phyloP scores from a whole-genome alignment of 2,329 filamentous ascomycete species.

The Thelonectria discophora region DNA sequence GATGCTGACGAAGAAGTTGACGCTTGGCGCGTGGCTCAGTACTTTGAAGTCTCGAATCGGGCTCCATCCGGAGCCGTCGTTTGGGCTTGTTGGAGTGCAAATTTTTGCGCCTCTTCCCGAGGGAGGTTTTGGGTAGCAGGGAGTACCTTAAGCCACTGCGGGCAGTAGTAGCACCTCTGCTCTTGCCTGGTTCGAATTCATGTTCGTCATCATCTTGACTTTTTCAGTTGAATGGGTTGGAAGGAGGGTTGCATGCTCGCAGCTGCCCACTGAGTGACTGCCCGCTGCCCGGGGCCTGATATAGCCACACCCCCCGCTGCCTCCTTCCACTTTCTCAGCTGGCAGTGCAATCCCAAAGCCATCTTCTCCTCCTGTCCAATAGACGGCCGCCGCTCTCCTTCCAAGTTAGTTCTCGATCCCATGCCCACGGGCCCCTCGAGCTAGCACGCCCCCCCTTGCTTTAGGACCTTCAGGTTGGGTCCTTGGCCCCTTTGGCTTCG shows the following conservation, averaged over 20 bases:
- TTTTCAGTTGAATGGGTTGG: not conserved
- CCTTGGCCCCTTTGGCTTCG: slow-evolving; percentile 41
- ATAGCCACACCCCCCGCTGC: no score
- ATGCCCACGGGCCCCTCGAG: slow-evolving; percentile 26
- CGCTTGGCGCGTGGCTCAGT: slow-evolving; percentile 16
- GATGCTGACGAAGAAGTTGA: slow-evolving; percentile 16
- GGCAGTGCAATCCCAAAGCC: slow-evolving; percentile 6
- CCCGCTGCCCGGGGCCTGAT: no score
- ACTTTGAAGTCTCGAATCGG: not conserved
- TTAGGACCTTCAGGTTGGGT: not conserved
- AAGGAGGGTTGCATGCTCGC: slow-evolving; percentile 10
- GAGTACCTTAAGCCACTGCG: no score
- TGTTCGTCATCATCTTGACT: no score
- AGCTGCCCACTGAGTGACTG: no score
- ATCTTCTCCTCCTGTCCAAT: slow-evolving; percentile 10
- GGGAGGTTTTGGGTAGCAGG: no score
- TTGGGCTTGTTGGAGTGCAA: slow-evolving; percentile 3
- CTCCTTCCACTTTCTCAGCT: not conserved
- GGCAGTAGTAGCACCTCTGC: no score
- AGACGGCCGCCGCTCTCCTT: slow-evolving; percentile 15
- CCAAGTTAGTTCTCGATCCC: slow-evolving; percentile 35
- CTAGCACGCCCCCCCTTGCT: slow-evolving; percentile 24
- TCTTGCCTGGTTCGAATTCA: no score
- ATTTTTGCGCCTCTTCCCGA: no score
- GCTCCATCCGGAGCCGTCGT: not conserved